Base-by-base conservation (phyloP, 768 basidiomycete species). In the Rhodotorula babjevae region DNA sequence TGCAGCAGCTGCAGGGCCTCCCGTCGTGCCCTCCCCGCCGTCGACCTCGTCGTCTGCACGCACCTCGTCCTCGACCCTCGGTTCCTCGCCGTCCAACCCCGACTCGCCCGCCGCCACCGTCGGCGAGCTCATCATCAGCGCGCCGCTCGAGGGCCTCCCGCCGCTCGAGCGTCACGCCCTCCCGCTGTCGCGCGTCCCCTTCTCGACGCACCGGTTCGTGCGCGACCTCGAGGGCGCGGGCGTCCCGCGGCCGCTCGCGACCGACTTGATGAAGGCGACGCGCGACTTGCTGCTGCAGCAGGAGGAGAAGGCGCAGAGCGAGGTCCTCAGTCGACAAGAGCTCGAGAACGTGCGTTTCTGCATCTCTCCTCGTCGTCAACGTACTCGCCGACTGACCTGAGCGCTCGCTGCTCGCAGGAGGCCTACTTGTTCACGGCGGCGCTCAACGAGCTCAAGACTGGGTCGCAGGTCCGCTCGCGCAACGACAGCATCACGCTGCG, bases 351-450 rank as follows among this genome's bases (percentile, higher is more conserved):
- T 82, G 70, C 74, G 79, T 75, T 2, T 25, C 33, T 23, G 53
- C 25, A 16, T 58, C 18, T 33, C 55, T 44, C 14, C 52, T 36
- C 36, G 5, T 36, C 36, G 36, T 36, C 36, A 5, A 4, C 36
- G 5, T 36, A 9, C 36, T 5, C 36, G 36, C 21, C 40, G 27
- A 63, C 53, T 23, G 19, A 58, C 21, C 23, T 27, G 25, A 21
- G 10, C 6, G 8, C 40, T 15, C 31, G 6, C 44, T 3, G 2
- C 44, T 11, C 63, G 46, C 61, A 96, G 92, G 91, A 94, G 88
- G 93, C 93, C 27, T 97, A 97, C 80, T 84, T 97, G 46, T 96
- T 96, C 81, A 88, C 89, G 59, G 96, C 96, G 29, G 96, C 95
- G 0, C 81, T 98, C 50, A 91, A 91, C 3, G 93, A 98, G 80